Conservation (phyloP, 2,329 filamentous ascomycete genomes). For the Scopulariopsis brevicaulis region DNA sequence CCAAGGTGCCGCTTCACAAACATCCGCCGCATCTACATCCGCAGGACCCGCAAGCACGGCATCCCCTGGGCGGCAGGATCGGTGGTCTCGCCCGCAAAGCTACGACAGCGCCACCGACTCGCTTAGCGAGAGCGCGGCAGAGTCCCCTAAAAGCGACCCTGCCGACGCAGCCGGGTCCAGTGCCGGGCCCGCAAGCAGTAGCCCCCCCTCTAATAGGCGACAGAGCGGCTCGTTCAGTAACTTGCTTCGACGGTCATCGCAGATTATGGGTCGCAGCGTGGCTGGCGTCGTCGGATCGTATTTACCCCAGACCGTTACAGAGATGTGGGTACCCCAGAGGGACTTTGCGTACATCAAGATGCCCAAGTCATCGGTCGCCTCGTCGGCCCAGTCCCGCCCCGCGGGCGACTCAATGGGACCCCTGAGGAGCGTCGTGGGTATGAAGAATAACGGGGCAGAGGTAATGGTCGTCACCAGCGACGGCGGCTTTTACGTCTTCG, state of each 20-base stretch:
- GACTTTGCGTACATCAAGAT: conserved; percentile 97
- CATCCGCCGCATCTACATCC: background rate
- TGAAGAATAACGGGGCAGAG: conserved; percentile 88
- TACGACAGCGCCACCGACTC: conserved; percentile 46
- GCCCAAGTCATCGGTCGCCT: conserved; percentile 41
- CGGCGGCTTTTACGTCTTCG: conserved; percentile 89
- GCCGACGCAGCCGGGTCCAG: conserved; percentile 22
- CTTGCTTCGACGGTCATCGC: conserved; percentile 86
- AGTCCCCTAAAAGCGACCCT: conserved; percentile 35
- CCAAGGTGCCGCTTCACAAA: background rate
- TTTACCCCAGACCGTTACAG: conserved; percentile 82
- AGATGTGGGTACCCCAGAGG: conserved; percentile 92
- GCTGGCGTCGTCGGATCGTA: conserved; percentile 86
- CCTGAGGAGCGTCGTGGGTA: conserved; percentile 85
- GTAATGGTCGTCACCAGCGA: conserved; percentile 98
- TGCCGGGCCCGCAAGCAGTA: conserved; percentile 14
- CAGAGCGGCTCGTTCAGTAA: conserved; percentile 74
- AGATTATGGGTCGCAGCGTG: conserved; percentile 82
- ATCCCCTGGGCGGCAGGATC: conserved; percentile 31
- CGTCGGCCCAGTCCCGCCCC: conserved; percentile 8
- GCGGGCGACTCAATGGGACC: conserved; percentile 22
- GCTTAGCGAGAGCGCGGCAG: conserved; percentile 24
- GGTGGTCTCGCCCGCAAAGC: conserved; percentile 41
- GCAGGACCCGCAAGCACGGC: conserved; percentile 9
- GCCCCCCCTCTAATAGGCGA: conserved; percentile 24